A percentile compares a stretch with the other conserved stretches of the same genome.
These are phyloP conservation scores for Spathaspora arborariae DNA, from an alignment of 805 yeast species.

Conservation along the genomic window DNA sequence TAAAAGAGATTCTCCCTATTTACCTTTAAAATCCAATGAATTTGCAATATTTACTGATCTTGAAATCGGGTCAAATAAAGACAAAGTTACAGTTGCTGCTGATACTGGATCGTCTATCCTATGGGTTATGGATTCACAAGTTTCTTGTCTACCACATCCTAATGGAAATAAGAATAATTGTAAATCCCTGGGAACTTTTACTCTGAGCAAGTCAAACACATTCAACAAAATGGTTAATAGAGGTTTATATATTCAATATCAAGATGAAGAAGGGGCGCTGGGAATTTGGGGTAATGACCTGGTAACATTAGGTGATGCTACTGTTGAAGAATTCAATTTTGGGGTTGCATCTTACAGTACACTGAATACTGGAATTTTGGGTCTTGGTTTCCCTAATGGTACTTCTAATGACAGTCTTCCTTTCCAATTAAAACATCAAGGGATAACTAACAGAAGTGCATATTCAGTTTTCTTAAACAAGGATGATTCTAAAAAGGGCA, in stretches of 20 bases:
- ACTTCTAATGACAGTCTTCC: slow-evolving; percentile 39
- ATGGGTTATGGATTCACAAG: slow-evolving; percentile 36
- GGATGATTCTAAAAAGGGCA: slow-evolving; percentile 22
- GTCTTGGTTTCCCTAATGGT: slow-evolving; percentile 60
- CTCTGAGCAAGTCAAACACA: slow-evolving; percentile 34
- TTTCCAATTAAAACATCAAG: slow-evolving; percentile 26
- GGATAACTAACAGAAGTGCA: slow-evolving; percentile 28
- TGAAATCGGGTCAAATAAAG: slow-evolving; percentile 26
- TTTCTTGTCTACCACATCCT: slow-evolving; percentile 15
- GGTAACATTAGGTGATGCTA: slow-evolving; percentile 47
- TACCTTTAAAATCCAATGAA: slow-evolving; percentile 18
- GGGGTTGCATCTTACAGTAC: slow-evolving; percentile 70
- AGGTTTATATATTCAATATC: slow-evolving; percentile 44
- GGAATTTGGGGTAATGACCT: slow-evolving; percentile 65
- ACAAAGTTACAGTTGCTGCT: slow-evolving; percentile 27
- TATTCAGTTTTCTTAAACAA: slow-evolving; percentile 37
- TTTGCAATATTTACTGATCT: slow-evolving; percentile 26
- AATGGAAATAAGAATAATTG: slow-evolving; percentile 24
- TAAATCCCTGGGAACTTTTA: slow-evolving; percentile 34
- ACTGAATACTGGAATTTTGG: slow-evolving; percentile 67
- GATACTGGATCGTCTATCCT: slow-evolving; percentile 43
- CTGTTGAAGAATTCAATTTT: slow-evolving; percentile 52
- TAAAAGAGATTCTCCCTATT: background rate
- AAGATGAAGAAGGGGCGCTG: slow-evolving; percentile 44
- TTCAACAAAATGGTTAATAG: too few species aligned